Evolutionary conservation across 208 protist genomes (phyloP), one percentile per base, ranked within the genome.

Genomic region (Trichomonas gallinae): DNA sequence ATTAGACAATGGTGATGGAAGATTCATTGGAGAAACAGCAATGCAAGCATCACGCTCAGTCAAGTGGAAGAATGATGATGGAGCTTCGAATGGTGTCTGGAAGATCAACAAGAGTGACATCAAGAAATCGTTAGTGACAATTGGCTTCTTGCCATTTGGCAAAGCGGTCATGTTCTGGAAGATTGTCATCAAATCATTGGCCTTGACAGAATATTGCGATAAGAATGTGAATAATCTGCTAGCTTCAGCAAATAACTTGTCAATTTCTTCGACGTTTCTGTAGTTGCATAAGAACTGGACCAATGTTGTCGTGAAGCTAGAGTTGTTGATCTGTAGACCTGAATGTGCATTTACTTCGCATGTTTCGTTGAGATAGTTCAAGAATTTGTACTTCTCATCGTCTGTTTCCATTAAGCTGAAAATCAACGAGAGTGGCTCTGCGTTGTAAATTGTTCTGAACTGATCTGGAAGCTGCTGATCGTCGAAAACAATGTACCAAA

Each of bases 401-500:
- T 93, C n/a, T 51, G 44, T 36, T 38, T 51, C 44, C 26, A 93
- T 34, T 51, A 93, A 93, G 46, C 46, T 21, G 46, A 93, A 93
- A 15, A 93, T 93, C n/a, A 93, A 93, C 17, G 44, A 38, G 9
- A 93, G 38, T 17, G 87, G 87, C 17, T 42, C 34, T 38, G 87
- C 87, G 46, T 93, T 93, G 15, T 58, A 11, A 38, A 93, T 93
- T 38, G 15, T 15, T 36, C 31, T 9, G 13, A 38, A 11, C n/a
- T 23, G 13, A 10, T 38, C 46, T 0, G 23, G n/a, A 1, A 23
- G 2, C 10, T n/a, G 2, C 51, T 93, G 23, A 51, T 48, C 44
- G 10, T 51, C 87, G 45, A 93, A 93, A 93, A 93, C 44, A 38
- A 93, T 93, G 6, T 23, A 93, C 87, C 87, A 93, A n/a, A 93